A percentile compares a stretch with the other conserved stretches of the same genome.
Evolutionary conservation across 352 stramenopile genomes (phyloP).

Genomic region (Phytopythium litorale): DNA sequence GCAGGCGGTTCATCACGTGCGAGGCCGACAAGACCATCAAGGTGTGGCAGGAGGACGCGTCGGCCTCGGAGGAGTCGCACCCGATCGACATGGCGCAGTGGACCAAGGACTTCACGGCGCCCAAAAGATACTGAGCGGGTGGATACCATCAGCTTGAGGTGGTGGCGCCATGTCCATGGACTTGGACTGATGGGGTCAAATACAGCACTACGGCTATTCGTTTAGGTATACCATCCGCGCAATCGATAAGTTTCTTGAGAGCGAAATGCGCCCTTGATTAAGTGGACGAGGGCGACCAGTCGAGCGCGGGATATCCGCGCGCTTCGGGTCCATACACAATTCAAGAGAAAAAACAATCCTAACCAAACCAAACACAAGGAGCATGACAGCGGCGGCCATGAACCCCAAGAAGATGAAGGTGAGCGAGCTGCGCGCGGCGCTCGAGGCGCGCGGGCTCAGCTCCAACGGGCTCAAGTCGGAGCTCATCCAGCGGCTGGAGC

Average conservation of each 20-base stretch:
- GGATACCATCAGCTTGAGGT: not conserved
- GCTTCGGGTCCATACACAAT: not conserved
- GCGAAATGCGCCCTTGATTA: not conserved
- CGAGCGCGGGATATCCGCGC: not conserved
- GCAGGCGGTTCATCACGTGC: slow-evolving; percentile 96
- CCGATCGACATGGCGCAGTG: slow-evolving; percentile 98
- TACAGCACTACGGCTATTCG: not conserved
- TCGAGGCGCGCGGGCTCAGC: slow-evolving; percentile 77
- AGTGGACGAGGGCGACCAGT: slow-evolving; percentile 3
- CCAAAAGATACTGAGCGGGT: slow-evolving; percentile 63
- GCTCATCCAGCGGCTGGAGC: slow-evolving; percentile 86
- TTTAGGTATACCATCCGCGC: not conserved
- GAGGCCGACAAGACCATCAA: slow-evolving; percentile 99
- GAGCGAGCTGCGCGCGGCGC: slow-evolving; percentile 80
- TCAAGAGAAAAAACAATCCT: not conserved
- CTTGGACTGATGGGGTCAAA: not conserved
- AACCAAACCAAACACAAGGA: slow-evolving; percentile 5
- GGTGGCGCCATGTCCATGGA: too few species aligned
- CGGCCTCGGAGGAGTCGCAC: slow-evolving; percentile 94
- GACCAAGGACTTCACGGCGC: slow-evolving; percentile 92
- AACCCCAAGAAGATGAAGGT: slow-evolving; percentile 92
- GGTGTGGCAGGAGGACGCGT: slow-evolving; percentile 96
- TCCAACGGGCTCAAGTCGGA: slow-evolving; percentile 87
- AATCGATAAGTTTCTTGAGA: not conserved
- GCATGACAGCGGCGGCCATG: slow-evolving; percentile 53